Base-by-base conservation (phyloP, 352 stramenopile genomes). In the Pythium grandisporangium region DNA sequence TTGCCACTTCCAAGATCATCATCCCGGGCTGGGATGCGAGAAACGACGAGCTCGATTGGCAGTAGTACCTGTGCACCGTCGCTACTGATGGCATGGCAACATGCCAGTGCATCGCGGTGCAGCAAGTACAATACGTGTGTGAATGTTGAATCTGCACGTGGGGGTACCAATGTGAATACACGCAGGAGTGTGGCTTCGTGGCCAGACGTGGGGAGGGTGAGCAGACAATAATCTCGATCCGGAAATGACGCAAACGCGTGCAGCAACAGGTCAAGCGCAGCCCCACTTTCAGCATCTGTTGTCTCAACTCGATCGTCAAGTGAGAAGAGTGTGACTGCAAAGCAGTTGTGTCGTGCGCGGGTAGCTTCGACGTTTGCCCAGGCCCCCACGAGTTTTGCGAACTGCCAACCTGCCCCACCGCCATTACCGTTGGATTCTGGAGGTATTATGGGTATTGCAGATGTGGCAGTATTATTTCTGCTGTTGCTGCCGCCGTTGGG, bases 311-410 rank as follows among this genome's bases (percentile, higher is more conserved):
- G 37, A 24, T 55, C 48, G 29, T 66, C 55, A 23, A 70, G 53
- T 6, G 51, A 55, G 39, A 70, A 66, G 0, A 70, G 48, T 33
- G 60, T 66, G 42, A 70, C 53, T 12, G 54, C 45, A 34, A 70
- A 70, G 41, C 48, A 61, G 35, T 66, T 70, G 30, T 24, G 21
- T 22, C 49, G 37, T 7, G 53, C 53, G 4, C 44, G 41, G 3
- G 47, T 46, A 32, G 46, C 34, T 30, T 61, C 52, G 20, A 55
- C 34, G 12, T 30, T 30, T 17, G 42, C 41, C 52, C 52, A 61
- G 23, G 50, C n/a, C n/a, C n/a, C n/a, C n/a, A n/a, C 8, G 27
- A 14, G 27, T 32, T 32, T 32, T n/a, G n/a, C n/a, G n/a, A n/a
- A n/a, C n/a, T n/a, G n/a, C n/a, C n/a, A n/a, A n/a, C n/a, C n/a